Conservation (phyloP, 2,329 filamentous ascomycete genomes). For the Scytalidium lignicola region DNA sequence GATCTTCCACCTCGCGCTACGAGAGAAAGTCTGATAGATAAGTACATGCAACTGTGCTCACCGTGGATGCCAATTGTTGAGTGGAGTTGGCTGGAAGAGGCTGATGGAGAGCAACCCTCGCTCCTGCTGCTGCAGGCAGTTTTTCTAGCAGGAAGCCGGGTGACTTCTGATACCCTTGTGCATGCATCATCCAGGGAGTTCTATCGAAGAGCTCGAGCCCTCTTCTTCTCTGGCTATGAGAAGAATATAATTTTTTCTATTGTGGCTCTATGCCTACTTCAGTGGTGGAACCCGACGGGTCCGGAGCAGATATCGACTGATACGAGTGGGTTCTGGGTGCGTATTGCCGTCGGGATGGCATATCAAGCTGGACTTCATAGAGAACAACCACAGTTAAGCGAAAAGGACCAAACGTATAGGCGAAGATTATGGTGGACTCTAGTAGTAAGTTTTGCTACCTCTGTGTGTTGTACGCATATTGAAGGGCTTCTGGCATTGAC, state of each 20-base stretch:
- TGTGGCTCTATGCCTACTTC: conserved; percentile 25
- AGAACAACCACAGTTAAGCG: conserved; percentile 30
- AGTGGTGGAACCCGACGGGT: conserved; percentile 32
- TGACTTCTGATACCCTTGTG: conserved; percentile 56
- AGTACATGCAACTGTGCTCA: conserved; percentile 16
- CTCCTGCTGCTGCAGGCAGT: conserved; percentile 88
- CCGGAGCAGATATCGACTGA: conserved; percentile 33
- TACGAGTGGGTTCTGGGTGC: conserved; percentile 39
- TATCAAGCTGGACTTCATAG: conserved; percentile 40
- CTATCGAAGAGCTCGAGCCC: conserved; percentile 27
- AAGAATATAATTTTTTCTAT: conserved; percentile 29
- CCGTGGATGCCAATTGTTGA: conserved; percentile 18
- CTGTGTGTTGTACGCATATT: too few species aligned
- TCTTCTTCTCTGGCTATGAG: conserved; percentile 30
- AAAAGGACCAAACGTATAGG: conserved; percentile 29
- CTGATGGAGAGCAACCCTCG: conserved; percentile 69
- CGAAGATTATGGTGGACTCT: conserved; percentile 39
- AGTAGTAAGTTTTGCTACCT: conserved; percentile 31
- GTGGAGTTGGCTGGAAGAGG: conserved; percentile 25
- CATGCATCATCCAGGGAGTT: conserved; percentile 27
- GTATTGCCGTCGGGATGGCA: conserved; percentile 35
- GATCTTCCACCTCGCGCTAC: conserved; percentile 10
- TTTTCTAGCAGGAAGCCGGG: conserved; percentile 82
- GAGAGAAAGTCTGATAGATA: conserved; percentile 11
- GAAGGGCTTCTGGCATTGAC: too few species aligned